Evolutionary conservation across 352 stramenopile species (phyloP).

Genomic region (Thalassiosira mediterranea): DNA sequence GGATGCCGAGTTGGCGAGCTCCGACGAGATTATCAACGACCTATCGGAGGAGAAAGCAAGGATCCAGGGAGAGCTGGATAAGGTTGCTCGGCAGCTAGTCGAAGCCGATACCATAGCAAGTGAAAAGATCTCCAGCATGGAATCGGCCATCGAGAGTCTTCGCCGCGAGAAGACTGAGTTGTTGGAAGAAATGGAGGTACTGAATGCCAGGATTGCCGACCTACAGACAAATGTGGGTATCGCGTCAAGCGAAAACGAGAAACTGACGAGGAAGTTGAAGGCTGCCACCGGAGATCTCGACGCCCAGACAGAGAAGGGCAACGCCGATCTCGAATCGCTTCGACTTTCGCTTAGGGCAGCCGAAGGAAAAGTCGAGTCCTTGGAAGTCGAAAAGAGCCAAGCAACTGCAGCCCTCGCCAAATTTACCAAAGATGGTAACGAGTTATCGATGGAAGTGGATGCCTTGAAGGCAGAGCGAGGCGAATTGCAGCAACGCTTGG

Average conservation of each 20-base stretch:
- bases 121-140: conserved; percentile 11
- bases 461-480: neutral
- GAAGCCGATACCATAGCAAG: neutral
- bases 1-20: neutral
- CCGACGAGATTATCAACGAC: neutral
- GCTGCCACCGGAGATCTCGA: conserved; percentile 24
- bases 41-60: conserved; percentile 3
- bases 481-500: neutral
- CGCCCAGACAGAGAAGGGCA: conserved; percentile 4
- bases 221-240: neutral
- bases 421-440: neutral
- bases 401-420: neutral
- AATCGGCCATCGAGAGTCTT: neutral
- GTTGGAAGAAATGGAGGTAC: neutral
- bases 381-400: neutral
- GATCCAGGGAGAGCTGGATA: neutral
- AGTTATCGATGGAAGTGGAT: neutral
- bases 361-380: conserved; percentile 29
- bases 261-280: conserved; percentile 24
- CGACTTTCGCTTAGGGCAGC: conserved; percentile 11
- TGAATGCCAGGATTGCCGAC: neutral
- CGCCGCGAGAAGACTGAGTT: neutral
- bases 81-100: neutral
- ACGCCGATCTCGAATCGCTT: conserved; percentile 19
- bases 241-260: conserved; percentile 17